phyloP scores from a whole-genome alignment of 768 basidiomycete genomes.

The Mycena capillaripes region DNA sequence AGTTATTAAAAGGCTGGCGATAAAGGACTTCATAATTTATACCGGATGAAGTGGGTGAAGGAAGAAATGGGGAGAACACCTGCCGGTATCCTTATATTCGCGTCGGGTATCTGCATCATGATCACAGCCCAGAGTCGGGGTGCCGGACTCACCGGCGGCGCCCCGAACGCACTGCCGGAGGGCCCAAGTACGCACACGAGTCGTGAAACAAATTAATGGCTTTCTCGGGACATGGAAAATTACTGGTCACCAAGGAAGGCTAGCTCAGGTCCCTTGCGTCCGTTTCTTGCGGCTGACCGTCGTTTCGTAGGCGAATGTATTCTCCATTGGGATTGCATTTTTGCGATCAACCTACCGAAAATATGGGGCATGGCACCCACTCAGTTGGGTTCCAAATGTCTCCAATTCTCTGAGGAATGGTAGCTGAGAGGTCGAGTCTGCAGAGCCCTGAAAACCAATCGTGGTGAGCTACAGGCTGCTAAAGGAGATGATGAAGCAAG shows the following conservation, averaged over 20 bases:
- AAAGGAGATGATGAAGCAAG: too few species aligned
- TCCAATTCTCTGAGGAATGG: too few species aligned
- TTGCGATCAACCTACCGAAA: too few species aligned
- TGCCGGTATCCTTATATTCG: not conserved
- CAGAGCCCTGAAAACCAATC: too few species aligned
- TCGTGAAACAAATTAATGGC: not conserved
- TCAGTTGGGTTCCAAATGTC: too few species aligned
- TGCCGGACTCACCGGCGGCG: not conserved
- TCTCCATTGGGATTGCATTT: not conserved
- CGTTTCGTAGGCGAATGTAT: not conserved
- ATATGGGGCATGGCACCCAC: too few species aligned
- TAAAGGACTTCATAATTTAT: slow-evolving; percentile 3
- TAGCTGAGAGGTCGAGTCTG: too few species aligned
- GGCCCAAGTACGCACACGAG: not conserved
- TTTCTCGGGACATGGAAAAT: not conserved
- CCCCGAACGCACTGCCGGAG: too few species aligned
- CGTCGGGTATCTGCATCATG: not conserved
- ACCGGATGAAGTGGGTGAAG: not conserved
- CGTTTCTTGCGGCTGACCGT: not conserved
- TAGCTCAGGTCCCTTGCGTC: not conserved
- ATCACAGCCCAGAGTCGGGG: not conserved
- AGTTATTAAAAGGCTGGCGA: slow-evolving; percentile 5
- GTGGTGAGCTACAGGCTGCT: too few species aligned
- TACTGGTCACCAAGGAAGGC: not conserved
- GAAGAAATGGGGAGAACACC: not conserved